phyloP scores from a whole-genome alignment of 176 grass and related monocot genomes.

The Avena eriantha region DNA sequence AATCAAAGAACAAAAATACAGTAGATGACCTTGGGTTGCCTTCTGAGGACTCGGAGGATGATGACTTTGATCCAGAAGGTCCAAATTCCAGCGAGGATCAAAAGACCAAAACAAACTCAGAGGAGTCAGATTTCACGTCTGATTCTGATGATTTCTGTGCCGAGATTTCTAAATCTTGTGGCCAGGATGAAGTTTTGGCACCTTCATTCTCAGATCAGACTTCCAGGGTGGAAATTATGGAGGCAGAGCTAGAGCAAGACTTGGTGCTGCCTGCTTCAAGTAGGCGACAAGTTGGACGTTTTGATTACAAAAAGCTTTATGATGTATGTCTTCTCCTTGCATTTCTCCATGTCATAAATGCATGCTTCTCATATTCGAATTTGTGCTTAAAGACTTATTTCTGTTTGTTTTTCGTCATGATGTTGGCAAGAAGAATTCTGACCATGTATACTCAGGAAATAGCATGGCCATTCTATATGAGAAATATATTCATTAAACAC shows the following conservation, averaged over 20 bases:
- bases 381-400: neutral
- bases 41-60: constrained; percentile 97
- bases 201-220: constrained; percentile 38
- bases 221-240: constrained; percentile 33
- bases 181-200: constrained; percentile 45
- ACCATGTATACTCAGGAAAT: constrained; percentile 14
- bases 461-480: neutral
- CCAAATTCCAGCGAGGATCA: constrained; percentile 61
- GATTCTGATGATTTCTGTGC: constrained; percentile 94
- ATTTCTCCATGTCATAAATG: constrained; percentile 17
- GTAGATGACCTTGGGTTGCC: constrained; percentile 68
- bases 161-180: constrained; percentile 69
- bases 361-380: constrained; percentile 29
- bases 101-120: constrained; percentile 52
- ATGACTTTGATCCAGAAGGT: constrained; percentile 81
- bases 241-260: constrained; percentile 54
- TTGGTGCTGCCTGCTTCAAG: constrained; percentile 49
- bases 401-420: constrained; percentile 31
- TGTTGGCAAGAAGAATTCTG: constrained; percentile 29
- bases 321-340: constrained; percentile 62
- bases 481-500: constrained; percentile 3
- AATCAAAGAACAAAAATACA: constrained; percentile 48
- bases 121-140: constrained; percentile 86
- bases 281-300: constrained; percentile 66
- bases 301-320: constrained; percentile 91